Percentiles rank a stretch among this genome's conserved stretches.
phyloP scores from a whole-genome alignment of 352 stramenopile genomes.

The Globisporangium paroecandrum region DNA sequence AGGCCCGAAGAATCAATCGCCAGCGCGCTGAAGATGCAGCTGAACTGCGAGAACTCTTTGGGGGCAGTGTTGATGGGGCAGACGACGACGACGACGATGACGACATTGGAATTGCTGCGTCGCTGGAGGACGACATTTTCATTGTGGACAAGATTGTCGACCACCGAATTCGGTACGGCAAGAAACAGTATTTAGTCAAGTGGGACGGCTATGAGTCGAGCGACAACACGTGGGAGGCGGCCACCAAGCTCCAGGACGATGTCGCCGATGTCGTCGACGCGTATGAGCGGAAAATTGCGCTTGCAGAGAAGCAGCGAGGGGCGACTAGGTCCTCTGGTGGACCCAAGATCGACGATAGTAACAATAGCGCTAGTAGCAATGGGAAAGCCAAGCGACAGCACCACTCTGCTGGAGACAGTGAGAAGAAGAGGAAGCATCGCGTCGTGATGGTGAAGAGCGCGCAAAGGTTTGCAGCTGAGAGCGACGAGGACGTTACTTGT shows the following conservation, averaged over 20 bases:
- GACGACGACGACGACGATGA: not conserved
- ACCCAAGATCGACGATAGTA: not conserved
- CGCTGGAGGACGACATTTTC: constrained; percentile 29
- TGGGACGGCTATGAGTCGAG: constrained; percentile 66
- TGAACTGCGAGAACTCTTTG: too few species aligned
- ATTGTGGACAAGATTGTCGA: constrained; percentile 62
- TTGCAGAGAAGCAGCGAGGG: constrained; percentile 2
- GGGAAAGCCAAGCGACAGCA: not conserved
- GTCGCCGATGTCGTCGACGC: constrained; percentile 50
- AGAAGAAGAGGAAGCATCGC: not conserved
- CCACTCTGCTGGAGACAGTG: not conserved
- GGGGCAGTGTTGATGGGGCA: not conserved
- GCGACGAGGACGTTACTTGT: not conserved
- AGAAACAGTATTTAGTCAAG: constrained; percentile 57
- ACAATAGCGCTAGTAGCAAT: not conserved
- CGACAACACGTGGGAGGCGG: constrained; percentile 67
- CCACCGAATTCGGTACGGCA: constrained; percentile 36
- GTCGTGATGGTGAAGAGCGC: constrained; percentile 11
- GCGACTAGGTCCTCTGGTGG: not conserved
- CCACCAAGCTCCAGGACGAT: constrained; percentile 41
- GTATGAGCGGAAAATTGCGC: constrained; percentile 36
- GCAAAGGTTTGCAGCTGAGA: not conserved
- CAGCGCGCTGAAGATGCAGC: constrained; percentile 11
- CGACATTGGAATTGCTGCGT: not conserved
- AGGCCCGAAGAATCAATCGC: constrained; percentile 8